phyloP scores from a whole-genome alignment of 352 stramenopile species.

The Globisporangium splendens region DNA sequence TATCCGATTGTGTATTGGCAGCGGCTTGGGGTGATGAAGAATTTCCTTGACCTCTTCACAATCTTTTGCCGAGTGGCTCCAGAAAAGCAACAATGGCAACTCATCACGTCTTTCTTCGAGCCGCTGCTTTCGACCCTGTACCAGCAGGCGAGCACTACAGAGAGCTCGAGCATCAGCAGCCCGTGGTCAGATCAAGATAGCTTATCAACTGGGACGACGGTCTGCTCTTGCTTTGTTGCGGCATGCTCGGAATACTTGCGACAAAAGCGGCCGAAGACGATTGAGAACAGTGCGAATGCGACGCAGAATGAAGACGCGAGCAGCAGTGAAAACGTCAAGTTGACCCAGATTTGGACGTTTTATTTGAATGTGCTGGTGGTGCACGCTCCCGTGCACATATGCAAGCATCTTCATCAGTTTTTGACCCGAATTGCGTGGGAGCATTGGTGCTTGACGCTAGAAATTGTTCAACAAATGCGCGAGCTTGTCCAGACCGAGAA shows the following conservation, averaged over 20 bases:
- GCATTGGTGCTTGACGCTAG: constrained; percentile 77
- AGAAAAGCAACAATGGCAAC: constrained; percentile 58
- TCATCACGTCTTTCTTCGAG: constrained; percentile 76
- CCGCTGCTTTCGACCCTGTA: constrained; percentile 79
- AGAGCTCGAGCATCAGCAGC: constrained; percentile 57
- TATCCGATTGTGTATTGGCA: constrained; percentile 73
- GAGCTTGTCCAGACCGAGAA: constrained; percentile 66
- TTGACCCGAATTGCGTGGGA: constrained; percentile 79
- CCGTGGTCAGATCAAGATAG: constrained; percentile 75
- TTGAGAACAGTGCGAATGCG: not conserved
- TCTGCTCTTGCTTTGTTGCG: constrained; percentile 81
- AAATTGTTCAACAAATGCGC: constrained; percentile 83
- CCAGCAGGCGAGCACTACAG: constrained; percentile 62
- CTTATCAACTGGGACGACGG: constrained; percentile 62
- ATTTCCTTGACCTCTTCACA: constrained; percentile 75
- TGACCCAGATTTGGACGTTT: constrained; percentile 81
- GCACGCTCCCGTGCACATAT: constrained; percentile 70
- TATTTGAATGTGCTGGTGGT: constrained; percentile 71
- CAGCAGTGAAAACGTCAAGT: constrained; percentile 30
- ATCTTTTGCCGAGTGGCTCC: constrained; percentile 57
- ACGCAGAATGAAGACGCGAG: constrained; percentile 1
- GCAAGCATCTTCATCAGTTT: constrained; percentile 81
- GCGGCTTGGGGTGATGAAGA: constrained; percentile 63
- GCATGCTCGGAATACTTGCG: constrained; percentile 74
- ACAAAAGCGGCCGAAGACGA: constrained; percentile 9